Percentiles rank a stretch among this genome's conserved stretches.
Evolutionary conservation across 768 basidiomycete genomes (phyloP).

Genomic region (Panaeolus papilionaceus): DNA sequence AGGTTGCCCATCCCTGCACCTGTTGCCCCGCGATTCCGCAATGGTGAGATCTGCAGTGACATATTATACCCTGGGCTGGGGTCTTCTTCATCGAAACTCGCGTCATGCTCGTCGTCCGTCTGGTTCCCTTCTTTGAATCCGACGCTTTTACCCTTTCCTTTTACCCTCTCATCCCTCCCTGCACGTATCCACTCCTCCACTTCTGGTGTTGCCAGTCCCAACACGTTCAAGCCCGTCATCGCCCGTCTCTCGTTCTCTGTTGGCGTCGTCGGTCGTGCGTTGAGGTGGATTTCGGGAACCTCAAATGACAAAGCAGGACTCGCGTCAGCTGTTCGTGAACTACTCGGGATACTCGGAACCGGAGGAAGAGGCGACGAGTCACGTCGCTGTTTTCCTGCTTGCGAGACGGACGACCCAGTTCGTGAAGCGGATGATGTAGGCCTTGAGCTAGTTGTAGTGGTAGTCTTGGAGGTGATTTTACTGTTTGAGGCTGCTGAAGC

Average conservation of each 20-base stretch:
- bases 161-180: slow-evolving; percentile 36
- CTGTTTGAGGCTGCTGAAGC: slow-evolving; percentile 19
- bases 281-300: slow-evolving; percentile 40
- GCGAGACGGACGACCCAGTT: slow-evolving; percentile 21
- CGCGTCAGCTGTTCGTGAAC: neutral
- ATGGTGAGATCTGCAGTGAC: slow-evolving; percentile 65
- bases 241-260: slow-evolving; percentile 28
- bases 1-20: slow-evolving; percentile 25
- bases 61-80: slow-evolving; percentile 41
- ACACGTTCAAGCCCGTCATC: slow-evolving; percentile 38
- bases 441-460: slow-evolving; percentile 21
- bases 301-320: slow-evolving; percentile 52
- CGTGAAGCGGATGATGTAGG: slow-evolving; percentile 26
- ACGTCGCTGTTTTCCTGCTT: neutral
- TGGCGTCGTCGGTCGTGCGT: slow-evolving; percentile 35
- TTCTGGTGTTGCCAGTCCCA: slow-evolving; percentile 61
- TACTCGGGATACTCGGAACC: slow-evolving; percentile 7
- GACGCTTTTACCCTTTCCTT: slow-evolving; percentile 48
- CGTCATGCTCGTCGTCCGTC: slow-evolving; percentile 27
- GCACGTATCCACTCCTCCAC: slow-evolving; percentile 57
- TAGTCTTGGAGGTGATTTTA: slow-evolving; percentile 13
- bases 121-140: slow-evolving; percentile 43
- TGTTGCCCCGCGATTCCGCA: slow-evolving; percentile 38
- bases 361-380: slow-evolving; percentile 13
- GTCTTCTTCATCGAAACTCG: slow-evolving; percentile 31